Evolutionary conservation across 1,284 basidiomycete genomes (phyloP).

Genomic region (Rhodotorula sp.): DNA sequence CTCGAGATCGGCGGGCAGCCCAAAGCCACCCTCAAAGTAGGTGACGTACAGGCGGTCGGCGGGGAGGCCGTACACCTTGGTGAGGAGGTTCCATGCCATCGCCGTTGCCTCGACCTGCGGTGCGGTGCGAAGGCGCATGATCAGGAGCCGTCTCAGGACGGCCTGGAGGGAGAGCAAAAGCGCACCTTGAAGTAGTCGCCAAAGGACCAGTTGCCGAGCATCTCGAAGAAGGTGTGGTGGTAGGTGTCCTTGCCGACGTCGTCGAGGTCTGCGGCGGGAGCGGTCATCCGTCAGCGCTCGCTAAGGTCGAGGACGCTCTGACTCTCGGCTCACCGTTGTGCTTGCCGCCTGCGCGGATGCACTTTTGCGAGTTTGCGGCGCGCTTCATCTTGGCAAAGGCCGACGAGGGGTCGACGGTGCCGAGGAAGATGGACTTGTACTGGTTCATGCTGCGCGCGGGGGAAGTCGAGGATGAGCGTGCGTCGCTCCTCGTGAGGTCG

Average conservation of each 20-base stretch:
- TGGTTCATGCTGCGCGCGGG: conserved; percentile 71
- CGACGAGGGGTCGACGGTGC: conserved; percentile 89
- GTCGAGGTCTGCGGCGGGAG: conserved; percentile 70
- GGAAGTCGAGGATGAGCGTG: background rate
- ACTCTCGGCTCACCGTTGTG: conserved; percentile 72
- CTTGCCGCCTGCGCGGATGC: conserved; percentile 96
- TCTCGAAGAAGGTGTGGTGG: conserved; percentile 95
- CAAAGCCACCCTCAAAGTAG: conserved; percentile 93
- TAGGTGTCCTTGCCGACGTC: conserved; percentile 90
- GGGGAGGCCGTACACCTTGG: conserved; percentile 81
- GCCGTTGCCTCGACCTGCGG: conserved; percentile 81
- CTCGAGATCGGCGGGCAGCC: conserved; percentile 86
- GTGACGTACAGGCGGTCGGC: conserved; percentile 93
- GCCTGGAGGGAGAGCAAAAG: background rate
- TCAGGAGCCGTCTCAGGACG: background rate
- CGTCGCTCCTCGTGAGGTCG: too few species aligned
- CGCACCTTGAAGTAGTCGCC: conserved; percentile 97
- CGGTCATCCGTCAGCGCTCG: background rate
- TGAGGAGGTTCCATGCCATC: conserved; percentile 94
- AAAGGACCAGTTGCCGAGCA: conserved; percentile 99
- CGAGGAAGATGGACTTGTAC: conserved; percentile 96
- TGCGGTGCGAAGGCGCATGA: background rate
- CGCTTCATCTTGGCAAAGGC: conserved; percentile 85
- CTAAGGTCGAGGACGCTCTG: background rate
- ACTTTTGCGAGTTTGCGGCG: conserved; percentile 95